Evolutionary conservation across 805 yeast genomes (phyloP), one percentile per base, ranked within the genome.

Genomic region (Torulaspora delbrueckii): DNA sequence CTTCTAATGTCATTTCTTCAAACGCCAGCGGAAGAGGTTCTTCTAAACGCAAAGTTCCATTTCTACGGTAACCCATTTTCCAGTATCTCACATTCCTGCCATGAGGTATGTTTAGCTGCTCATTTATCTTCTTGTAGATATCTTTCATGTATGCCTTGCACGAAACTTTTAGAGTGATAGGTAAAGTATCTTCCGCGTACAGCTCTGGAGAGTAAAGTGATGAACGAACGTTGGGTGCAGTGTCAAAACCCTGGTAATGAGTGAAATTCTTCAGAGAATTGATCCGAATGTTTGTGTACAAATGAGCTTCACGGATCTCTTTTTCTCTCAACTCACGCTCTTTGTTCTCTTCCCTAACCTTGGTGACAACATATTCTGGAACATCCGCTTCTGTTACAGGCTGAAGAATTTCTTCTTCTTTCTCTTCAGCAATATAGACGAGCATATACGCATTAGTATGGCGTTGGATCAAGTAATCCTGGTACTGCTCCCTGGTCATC

Each of bases 371-470:
- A 57, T 86, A 85, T 1, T 61, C 54, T 2, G 98, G 97, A 5
- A 79, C 75, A 39, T 75, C 81, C 3, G 66, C 75, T 16, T 77
- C 79, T 1, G 67, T 56, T 3, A 75, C 77, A 0, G 77, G 80
- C 9, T 79, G 80, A 47, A 93, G 71, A 12, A 91, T 72, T 9
- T 73, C 74, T 2, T 71, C 73, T 31, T 79, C 65, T 32, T 76
- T 76, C 2, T 76, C 68, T 59, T 86, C 80, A 44, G 95, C 76
- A 51, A 90, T 77, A 62, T 93, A 93, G 2, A 93, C 98, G 67
- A 93, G 77, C 99, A 93, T 93, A 61, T 93, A 93, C 1, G 99
- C 99, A 34, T 93, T 86, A 0, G 98, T 90, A 31, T 88, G 93
- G 38, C 96, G 79, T 53, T 86, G 78, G 24, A 85, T 69, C 37